A percentile compares a stretch with the other conserved stretches of the same genome.
phyloP scores from a whole-genome alignment of 805 yeast species.

The Brettanomyces sp. region DNA sequence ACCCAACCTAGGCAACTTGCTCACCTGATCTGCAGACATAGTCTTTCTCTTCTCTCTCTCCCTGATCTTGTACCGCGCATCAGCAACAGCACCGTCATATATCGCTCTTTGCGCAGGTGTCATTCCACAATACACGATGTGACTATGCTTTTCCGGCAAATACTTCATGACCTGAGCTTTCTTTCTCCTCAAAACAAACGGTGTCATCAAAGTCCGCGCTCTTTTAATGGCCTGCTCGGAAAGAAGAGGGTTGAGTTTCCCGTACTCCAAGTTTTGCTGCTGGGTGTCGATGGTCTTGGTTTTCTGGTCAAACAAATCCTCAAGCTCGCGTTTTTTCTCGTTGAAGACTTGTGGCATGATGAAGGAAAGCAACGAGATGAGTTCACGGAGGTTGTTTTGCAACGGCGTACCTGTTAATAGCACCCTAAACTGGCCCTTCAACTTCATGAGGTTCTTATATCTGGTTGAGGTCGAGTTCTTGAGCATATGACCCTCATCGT shows the following conservation, averaged over 20 bases:
- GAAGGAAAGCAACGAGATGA: slow-evolving; percentile 83
- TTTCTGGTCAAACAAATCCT: slow-evolving; percentile 77
- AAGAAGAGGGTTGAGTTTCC: slow-evolving; percentile 63
- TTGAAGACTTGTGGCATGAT: slow-evolving; percentile 78
- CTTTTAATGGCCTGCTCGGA: slow-evolving; percentile 86
- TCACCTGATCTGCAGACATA: slow-evolving; percentile 25
- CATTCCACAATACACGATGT: slow-evolving; percentile 58
- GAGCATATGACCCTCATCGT: slow-evolving; percentile 96
- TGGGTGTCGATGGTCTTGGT: slow-evolving; percentile 51
- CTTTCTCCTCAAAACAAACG: slow-evolving; percentile 86
- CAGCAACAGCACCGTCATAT: slow-evolving; percentile 50
- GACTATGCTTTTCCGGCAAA: slow-evolving; percentile 68
- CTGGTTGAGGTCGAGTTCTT: slow-evolving; percentile 86
- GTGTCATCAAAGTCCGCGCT: slow-evolving; percentile 98
- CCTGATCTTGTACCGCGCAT: slow-evolving; percentile 29
- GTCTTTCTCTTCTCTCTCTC: slow-evolving; percentile 36
- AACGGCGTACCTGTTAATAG: slow-evolving; percentile 94
- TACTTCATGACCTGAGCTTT: slow-evolving; percentile 88
- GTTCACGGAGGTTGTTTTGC: slow-evolving; percentile 85
- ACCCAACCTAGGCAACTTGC: slow-evolving; percentile 20
- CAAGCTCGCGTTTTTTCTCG: slow-evolving; percentile 73
- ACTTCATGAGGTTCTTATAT: slow-evolving; percentile 75
- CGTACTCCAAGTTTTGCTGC: slow-evolving; percentile 22
- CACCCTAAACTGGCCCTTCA: slow-evolving; percentile 76
- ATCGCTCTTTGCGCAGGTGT: slow-evolving; percentile 43